Evolutionary conservation across 2,329 filamentous ascomycete species (phyloP).

Genomic region (Cladophialophora immunda): DNA sequence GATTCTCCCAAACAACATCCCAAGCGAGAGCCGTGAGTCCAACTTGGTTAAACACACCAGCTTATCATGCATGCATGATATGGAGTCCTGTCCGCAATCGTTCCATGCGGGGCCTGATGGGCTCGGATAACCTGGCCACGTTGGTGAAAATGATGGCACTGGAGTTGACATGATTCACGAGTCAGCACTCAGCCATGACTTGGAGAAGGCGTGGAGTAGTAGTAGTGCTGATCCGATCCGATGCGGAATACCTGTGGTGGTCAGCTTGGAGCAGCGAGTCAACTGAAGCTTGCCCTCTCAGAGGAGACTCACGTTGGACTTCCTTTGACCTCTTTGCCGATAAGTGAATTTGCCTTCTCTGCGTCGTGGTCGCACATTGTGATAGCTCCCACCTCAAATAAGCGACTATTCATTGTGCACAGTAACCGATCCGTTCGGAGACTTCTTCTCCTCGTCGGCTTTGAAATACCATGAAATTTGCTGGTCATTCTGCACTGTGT

Average conservation of each 20-base stretch:
- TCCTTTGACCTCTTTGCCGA: background rate
- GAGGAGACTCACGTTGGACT: background rate
- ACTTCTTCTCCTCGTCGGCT: background rate
- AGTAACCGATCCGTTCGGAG: background rate
- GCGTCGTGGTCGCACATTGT: background rate
- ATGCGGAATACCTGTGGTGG: background rate
- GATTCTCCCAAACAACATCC: background rate
- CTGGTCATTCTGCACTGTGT: conserved; percentile 10
- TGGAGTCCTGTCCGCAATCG: background rate
- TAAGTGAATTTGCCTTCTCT: background rate
- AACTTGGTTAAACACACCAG: background rate
- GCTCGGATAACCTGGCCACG: background rate
- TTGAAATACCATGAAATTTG: background rate
- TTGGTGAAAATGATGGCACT: background rate
- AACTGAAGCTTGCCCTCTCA: background rate
- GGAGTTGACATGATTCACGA: background rate
- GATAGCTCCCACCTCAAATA: background rate
- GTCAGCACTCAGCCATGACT: background rate
- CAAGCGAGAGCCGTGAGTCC: background rate
- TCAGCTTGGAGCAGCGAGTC: background rate
- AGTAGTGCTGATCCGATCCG: background rate
- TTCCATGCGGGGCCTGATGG: background rate
- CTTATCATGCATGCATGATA: background rate
- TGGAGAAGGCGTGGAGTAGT: background rate
- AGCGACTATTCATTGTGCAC: background rate